Evolutionary conservation across 2,329 filamentous ascomycete species (phyloP), one percentile per base, ranked within the genome.

Genomic region (Fusarium sulawesiense): DNA sequence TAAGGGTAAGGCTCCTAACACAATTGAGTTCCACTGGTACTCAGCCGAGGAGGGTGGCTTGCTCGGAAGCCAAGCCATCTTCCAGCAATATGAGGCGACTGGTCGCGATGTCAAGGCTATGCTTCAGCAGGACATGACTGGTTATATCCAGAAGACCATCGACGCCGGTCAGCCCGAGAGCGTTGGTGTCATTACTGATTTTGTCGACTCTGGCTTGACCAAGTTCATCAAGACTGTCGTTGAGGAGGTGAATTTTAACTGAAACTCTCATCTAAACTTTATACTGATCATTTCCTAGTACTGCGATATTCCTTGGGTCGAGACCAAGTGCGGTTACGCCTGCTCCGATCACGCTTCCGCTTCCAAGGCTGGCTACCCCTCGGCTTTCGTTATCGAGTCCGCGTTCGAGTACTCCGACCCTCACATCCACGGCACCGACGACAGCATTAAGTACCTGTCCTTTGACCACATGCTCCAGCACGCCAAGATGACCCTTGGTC

Each of bases 41-140:
- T 93, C 91, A 46, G 94, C 93, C 13, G 94, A 97, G 79, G 94
- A 97, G 80, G 93, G 91, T 53, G 94, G 94, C 34, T 85, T 97
- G 47, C 87, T 97, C 6, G 94, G 94, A 63, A 95, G 92, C 75
- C 94, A 97, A 79, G 94, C 92, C 57, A 92, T 98, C 79, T 98
- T 98, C 84, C 86, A 88, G 53, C 83, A 88, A 10, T 98, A 98
- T 77, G 90, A 92, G 80, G 89, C 90, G 78, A 81, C 87, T 23
- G 86, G 87, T 32, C 88, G 91, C 27, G 89, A 95, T 71, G 87
- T 98, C 79, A 97, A 95, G 83, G 95, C 95, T 34, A 98, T 98
- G 96, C 88, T 98, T 57, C 95, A 98, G 83, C 95, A 98, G 81
- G 95, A 98, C 80, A 98, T 98, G 95, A 97, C 93, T 3, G 95